These are phyloP conservation scores for Diophrys sp. DNA, from an alignment of 73 alveolate genomes.

Conservation along the genomic window DNA sequence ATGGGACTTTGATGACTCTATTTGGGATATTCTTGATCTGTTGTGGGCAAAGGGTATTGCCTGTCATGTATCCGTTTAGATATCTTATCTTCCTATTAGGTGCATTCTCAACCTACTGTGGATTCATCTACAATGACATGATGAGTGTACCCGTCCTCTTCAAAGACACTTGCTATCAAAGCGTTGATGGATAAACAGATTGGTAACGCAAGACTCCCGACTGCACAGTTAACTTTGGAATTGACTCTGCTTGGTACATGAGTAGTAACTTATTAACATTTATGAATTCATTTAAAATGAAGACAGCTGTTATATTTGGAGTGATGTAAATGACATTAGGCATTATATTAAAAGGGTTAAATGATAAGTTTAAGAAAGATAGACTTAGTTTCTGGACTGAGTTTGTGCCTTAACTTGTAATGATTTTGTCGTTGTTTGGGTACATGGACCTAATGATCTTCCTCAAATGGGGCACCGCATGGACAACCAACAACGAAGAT, in stretches of 20 bases:
- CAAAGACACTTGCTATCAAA: slow-evolving; percentile 59
- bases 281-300: slow-evolving; percentile 95
- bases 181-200: slow-evolving; percentile 17
- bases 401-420: slow-evolving; percentile 84
- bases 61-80: slow-evolving; percentile 36
- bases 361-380: slow-evolving; percentile 73
- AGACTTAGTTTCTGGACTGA: slow-evolving; percentile 78
- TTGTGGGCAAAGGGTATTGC: slow-evolving; percentile 15
- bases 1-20: slow-evolving; percentile 74
- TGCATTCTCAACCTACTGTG: slow-evolving; percentile 78
- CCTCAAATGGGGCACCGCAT: slow-evolving; percentile 84
- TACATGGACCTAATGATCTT: slow-evolving; percentile 89
- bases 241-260: slow-evolving; percentile 96
- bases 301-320: slow-evolving; percentile 93
- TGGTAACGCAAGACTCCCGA: slow-evolving; percentile 20
- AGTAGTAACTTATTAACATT: slow-evolving; percentile 87
- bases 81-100: slow-evolving; percentile 88
- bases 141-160: slow-evolving; percentile 75
- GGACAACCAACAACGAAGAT: not conserved
- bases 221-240: slow-evolving; percentile 92
- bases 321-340: slow-evolving; percentile 94
- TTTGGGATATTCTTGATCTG: slow-evolving; percentile 57
- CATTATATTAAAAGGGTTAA: slow-evolving; percentile 84
- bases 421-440: slow-evolving; percentile 84
- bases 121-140: slow-evolving; percentile 90